Conservation (phyloP, 2,329 filamentous ascomycete genomes). For the Cladosporium sp. region DNA sequence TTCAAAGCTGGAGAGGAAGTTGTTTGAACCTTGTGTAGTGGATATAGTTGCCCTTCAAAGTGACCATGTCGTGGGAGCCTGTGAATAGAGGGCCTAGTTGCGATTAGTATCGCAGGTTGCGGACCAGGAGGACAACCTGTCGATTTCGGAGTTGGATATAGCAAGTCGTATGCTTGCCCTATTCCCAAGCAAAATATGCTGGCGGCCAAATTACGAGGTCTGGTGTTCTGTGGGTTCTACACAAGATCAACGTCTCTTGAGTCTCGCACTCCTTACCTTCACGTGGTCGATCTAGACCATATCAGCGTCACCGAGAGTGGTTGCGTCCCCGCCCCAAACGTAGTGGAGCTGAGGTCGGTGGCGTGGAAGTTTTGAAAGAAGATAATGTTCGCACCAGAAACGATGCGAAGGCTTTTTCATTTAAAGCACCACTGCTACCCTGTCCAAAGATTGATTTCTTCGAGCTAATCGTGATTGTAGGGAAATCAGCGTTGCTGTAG, state of each 20-base stretch:
- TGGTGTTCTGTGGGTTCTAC: too few species aligned
- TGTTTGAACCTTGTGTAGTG: conserved; percentile 49
- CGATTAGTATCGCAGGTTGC: conserved; percentile 54
- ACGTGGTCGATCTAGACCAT: too few species aligned
- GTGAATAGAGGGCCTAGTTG: conserved; percentile 57
- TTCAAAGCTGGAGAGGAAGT: conserved; percentile 47
- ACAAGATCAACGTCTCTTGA: too few species aligned
- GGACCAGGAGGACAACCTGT: conserved; percentile 51
- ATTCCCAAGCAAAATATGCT: too few species aligned
- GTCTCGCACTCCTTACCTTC: too few species aligned
- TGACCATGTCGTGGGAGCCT: conserved; percentile 50
- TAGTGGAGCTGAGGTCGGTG: conserved; percentile 28
- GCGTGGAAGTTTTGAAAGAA: conserved; percentile 41
- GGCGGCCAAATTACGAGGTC: too few species aligned
- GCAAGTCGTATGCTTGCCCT: too few species aligned
- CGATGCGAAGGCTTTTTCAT: conserved; percentile 36
- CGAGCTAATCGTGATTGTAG: conserved; percentile 28
- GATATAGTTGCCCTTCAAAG: conserved; percentile 56
- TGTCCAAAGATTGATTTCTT: conserved; percentile 37
- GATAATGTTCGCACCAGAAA: conserved; percentile 44
- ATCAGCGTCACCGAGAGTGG: too few species aligned
- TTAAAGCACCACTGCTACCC: conserved; percentile 32
- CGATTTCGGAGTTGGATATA: too few species aligned
- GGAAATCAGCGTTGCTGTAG: conserved; percentile 31
- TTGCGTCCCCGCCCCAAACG: too few species aligned